These are phyloP conservation scores for Rhodomyrtus psidioides DNA, from an alignment of 441 rosid species.

Conservation along the genomic window DNA sequence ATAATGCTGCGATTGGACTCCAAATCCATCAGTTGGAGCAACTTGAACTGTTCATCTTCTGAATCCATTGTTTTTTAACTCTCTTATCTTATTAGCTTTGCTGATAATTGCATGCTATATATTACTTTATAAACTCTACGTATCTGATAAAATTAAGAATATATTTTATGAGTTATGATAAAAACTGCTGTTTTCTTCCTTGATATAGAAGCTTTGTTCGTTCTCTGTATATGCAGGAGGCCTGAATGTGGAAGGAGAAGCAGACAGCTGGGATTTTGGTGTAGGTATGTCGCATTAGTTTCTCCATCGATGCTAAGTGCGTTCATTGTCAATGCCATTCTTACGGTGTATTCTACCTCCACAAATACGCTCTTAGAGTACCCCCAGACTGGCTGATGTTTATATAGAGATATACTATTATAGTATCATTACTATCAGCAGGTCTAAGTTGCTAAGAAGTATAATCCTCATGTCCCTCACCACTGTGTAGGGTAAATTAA, in stretches of 20 bases:
- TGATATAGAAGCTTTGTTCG: too few relatives aligned
- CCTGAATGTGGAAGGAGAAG: conserved; percentile 87
- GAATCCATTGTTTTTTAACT: background rate
- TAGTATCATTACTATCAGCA: background rate
- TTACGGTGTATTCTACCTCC: background rate
- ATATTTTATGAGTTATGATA: background rate
- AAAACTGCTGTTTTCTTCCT: background rate
- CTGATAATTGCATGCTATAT: background rate
- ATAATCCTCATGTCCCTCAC: background rate
- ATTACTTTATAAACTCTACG: background rate
- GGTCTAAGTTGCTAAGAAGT: background rate
- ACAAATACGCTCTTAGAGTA: background rate
- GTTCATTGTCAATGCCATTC: background rate
- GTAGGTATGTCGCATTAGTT: conserved; percentile 50
- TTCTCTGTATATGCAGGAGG: conserved; percentile 43
- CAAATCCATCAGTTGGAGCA: background rate
- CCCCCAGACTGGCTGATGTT: background rate
- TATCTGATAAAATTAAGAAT: background rate
- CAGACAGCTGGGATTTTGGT: conserved; percentile 90
- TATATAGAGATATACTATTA: background rate
- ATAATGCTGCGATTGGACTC: background rate
- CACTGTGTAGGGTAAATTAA: background rate
- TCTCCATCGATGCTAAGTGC: background rate
- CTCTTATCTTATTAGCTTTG: background rate
- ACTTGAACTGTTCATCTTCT: too few relatives aligned